Base-by-base conservation (phyloP, 2,329 filamentous ascomycete species). In the Trichoderma cornu-damae region DNA sequence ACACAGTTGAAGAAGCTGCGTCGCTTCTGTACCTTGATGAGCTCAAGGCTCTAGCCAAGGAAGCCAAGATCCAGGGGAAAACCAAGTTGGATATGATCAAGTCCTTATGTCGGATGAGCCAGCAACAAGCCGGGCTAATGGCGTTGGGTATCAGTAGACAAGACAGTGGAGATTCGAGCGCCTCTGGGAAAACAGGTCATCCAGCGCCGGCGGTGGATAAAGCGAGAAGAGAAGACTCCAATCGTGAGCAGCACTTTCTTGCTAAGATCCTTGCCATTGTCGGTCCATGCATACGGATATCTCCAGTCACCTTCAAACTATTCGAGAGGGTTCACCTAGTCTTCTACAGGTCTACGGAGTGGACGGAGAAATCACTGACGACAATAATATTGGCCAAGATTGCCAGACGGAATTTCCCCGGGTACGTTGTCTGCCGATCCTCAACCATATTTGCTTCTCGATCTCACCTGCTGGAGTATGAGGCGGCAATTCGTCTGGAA, bases 321-420 rank as follows among this genome's bases (percentile, higher is more conserved):
- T 99, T 99, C 66, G 91, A 96, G 70, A 84, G 94, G 24, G 91
- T 97, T 0, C 94, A 97, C 73, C 76, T 99, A 2, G 91, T 99
- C 26, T 99, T 96, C 70, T 97, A 97, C 70, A 82, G 93, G 59
- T 96, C 92, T 8, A 95, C 90, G 0, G 89, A 96, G 69, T 99
- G 94, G 94, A 96, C 92, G 0, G 93, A 97, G 66, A 97, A 96
- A 70, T 96, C 93, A 1, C 76, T 99, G 12, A 97, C 90, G 1
- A 93, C 92, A 0, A 93, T 97, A 54, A 96, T 99, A 43, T 79
- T 99, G 4, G 90, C 94, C 6, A 92, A 93, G 62, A 96, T 96
- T 58, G 89, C 92, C 2, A 82, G 85, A 42, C 82, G 90, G 34
- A 94, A 92, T 68, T 99, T 96, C 62, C 92, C 93, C 0, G 78